A percentile compares a stretch with the other conserved stretches of the same genome.
Evolutionary conservation across 495 filamentous ascomycete genomes (phyloP).

Genomic region (Penicillium goetzii): DNA sequence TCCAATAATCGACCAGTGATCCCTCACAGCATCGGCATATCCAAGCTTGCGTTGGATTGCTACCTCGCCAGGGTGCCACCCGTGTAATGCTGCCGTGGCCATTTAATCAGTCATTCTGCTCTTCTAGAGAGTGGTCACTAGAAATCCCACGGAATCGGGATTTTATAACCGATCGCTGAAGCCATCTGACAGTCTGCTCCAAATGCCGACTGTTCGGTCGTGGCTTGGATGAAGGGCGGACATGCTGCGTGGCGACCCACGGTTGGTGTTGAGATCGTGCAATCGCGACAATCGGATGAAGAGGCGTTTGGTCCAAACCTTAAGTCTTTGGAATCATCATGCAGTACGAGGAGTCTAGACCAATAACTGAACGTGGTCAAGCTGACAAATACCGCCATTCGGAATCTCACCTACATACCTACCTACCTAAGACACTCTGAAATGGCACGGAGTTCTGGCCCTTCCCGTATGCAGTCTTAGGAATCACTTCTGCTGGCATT

Average conservation of each 20-base stretch:
- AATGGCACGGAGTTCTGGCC: neutral
- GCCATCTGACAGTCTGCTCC: neutral
- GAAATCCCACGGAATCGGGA: neutral
- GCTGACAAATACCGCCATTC: neutral
- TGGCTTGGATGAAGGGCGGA: neutral
- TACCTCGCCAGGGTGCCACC: slow-evolving; percentile 27
- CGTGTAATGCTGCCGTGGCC: slow-evolving; percentile 19
- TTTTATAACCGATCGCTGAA: neutral
- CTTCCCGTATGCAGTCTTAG: neutral
- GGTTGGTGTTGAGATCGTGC: neutral
- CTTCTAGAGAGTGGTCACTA: neutral
- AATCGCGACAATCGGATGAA: neutral
- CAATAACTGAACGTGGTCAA: neutral
- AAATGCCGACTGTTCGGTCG: neutral
- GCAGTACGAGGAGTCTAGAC: neutral
- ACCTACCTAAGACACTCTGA: too few relatives aligned
- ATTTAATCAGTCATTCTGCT: neutral
- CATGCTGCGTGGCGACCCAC: neutral
- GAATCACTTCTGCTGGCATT: neutral
- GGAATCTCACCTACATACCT: neutral
- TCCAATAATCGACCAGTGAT: slow-evolving; percentile 15
- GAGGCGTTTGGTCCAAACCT: neutral
- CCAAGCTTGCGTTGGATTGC: slow-evolving; percentile 23
- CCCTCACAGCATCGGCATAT: slow-evolving; percentile 17
- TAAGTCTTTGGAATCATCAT: slow-evolving; percentile 3